These are phyloP conservation scores for Arctium minus DNA, from an alignment of 129 eudicot genomes.

Conservation along the genomic window DNA sequence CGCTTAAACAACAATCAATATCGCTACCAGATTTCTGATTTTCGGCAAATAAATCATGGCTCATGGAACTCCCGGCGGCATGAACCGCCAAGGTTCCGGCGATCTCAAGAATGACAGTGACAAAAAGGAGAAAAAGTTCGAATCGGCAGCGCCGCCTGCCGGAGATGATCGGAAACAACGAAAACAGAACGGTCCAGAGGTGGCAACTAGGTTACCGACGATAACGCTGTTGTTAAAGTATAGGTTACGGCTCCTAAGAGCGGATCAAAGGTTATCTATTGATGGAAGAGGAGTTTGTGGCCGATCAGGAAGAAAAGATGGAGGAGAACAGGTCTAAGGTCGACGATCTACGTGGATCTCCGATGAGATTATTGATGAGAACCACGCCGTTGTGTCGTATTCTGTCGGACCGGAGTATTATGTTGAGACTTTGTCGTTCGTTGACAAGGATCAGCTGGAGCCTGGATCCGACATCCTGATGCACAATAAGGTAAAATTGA, in stretches of 20 bases:
- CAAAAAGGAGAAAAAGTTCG: constrained; percentile 88
- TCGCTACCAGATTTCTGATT: too few relatives aligned
- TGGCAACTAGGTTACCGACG: constrained; percentile 77
- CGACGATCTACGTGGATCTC: constrained; percentile 83
- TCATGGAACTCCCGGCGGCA: constrained; percentile 73
- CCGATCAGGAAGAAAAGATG: constrained; percentile 87
- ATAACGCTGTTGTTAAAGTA: constrained; percentile 81
- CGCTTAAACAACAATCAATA: too few relatives aligned
- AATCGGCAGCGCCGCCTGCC: constrained; percentile 82
- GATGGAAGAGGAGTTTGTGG: constrained; percentile 97
- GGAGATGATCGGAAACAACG: constrained; percentile 90
- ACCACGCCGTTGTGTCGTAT: too few relatives aligned
- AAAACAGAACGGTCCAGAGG: constrained; percentile 77
- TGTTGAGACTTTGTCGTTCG: too few relatives aligned
- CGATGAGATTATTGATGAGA: too few relatives aligned
- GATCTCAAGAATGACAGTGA: constrained; percentile 66
- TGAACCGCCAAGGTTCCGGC: constrained; percentile 62
- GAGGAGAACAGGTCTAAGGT: constrained; percentile 89
- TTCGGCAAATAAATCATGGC: constrained; percentile 38
- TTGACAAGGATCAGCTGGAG: too few relatives aligned
- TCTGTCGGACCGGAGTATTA: too few relatives aligned
- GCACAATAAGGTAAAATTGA: too few relatives aligned
- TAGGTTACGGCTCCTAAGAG: constrained; percentile 34
- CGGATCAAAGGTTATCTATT: constrained; percentile 73
- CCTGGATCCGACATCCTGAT: too few relatives aligned